A percentile compares a stretch with the other conserved stretches of the same genome.
Conservation (phyloP, 768 basidiomycete genomes). For the Boletus rubropictus region DNA sequence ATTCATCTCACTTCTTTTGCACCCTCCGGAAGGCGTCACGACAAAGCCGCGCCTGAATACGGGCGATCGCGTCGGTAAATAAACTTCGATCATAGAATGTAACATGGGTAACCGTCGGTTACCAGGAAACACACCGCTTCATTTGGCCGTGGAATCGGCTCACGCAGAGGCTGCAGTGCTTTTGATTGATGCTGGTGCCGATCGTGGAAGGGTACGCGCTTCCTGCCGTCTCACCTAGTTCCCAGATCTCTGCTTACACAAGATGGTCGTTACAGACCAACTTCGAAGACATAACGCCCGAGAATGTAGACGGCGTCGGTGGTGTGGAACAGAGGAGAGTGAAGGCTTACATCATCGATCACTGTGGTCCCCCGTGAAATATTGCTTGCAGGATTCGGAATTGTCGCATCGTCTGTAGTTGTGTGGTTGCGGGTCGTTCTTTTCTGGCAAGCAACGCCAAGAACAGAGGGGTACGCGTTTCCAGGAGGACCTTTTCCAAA, state of each 20-base stretch:
- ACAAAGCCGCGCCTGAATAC: constrained; percentile 82
- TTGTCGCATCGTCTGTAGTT: neutral
- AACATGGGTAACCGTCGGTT: constrained; percentile 6
- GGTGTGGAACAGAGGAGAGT: constrained; percentile 79
- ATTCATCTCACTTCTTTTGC: constrained; percentile 80
- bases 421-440: neutral
- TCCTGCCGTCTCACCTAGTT: neutral
- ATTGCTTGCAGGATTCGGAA: neutral
- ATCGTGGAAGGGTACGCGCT: constrained; percentile 72
- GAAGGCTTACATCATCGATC: constrained; percentile 66
- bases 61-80: constrained; percentile 67
- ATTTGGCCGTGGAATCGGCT: constrained; percentile 95
- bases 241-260: constrained; percentile 1
- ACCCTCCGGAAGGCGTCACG: constrained; percentile 63
- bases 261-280: constrained; percentile 51
- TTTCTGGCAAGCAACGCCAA: neutral
- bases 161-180: constrained; percentile 87
- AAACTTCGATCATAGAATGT: neutral
- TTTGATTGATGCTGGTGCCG: constrained; percentile 93
- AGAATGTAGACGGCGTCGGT: constrained; percentile 87
- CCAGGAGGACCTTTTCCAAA: neutral
- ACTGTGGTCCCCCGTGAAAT: constrained; percentile 46
- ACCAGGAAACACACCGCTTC: constrained; percentile 89
- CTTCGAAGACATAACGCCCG: constrained; percentile 78
- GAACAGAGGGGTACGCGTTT: too few relatives aligned